Conservation (phyloP, 2,329 filamentous ascomycete species). For the Pyricularia pennisetigena region DNA sequence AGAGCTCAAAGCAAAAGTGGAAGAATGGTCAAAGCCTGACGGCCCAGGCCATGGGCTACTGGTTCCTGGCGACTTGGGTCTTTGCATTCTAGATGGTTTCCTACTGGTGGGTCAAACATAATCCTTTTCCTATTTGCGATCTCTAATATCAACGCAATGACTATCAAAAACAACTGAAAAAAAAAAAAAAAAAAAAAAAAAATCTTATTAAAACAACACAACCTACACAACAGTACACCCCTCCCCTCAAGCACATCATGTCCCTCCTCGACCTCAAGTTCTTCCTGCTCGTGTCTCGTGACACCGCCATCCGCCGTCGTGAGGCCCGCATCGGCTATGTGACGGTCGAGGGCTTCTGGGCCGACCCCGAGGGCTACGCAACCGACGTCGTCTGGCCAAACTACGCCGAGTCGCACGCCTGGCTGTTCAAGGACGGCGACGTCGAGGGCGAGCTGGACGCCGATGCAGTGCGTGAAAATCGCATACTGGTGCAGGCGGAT, state of each 20-base stretch:
- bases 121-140: background rate
- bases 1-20: constrained; percentile 34
- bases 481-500: constrained; percentile 38
- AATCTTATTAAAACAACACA: no score
- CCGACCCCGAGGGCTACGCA: constrained; percentile 88
- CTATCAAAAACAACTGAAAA: background rate
- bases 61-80: constrained; percentile 20
- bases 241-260: constrained; percentile 41
- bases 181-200: no score
- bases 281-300: constrained; percentile 63
- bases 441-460: constrained; percentile 43
- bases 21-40: constrained; percentile 32
- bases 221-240: constrained; percentile 40
- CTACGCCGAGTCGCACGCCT: constrained; percentile 72
- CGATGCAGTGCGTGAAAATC: constrained; percentile 23
- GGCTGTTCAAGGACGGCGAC: constrained; percentile 64
- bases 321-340: constrained; percentile 68
- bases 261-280: constrained; percentile 63
- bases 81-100: constrained; percentile 83
- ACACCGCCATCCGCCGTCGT: constrained; percentile 52
- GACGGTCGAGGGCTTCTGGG: constrained; percentile 85
- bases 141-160: background rate
- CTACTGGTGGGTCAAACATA: constrained; percentile 38
- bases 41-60: constrained; percentile 31
- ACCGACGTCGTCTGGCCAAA: constrained; percentile 95